A percentile compares a stretch with the other conserved stretches of the same genome.
phyloP scores from a whole-genome alignment of 805 yeast genomes.

The Spathaspora passalidarum region DNA sequence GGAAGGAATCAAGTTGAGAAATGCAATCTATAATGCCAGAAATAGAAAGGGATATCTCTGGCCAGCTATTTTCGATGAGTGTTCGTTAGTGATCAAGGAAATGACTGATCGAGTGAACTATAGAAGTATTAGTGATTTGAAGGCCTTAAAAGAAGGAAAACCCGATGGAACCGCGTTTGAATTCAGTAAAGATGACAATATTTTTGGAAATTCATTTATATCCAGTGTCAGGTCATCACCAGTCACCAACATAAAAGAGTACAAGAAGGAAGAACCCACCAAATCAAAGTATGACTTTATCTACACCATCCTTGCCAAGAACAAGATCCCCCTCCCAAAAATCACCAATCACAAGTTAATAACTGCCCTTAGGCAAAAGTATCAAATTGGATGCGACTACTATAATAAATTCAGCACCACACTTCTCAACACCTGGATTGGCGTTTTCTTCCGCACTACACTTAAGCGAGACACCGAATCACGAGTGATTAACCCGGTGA shows the following conservation, averaged over 20 bases:
- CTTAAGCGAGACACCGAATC: constrained; percentile 55
- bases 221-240: background rate
- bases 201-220: constrained; percentile 36
- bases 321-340: background rate
- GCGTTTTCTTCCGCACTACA: constrained; percentile 34
- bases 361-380: background rate
- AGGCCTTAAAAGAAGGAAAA: constrained; percentile 24
- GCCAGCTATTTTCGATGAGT: constrained; percentile 60
- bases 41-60: constrained; percentile 48
- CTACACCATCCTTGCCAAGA: background rate
- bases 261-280: background rate
- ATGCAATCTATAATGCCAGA: constrained; percentile 50
- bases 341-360: background rate
- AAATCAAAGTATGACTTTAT: background rate
- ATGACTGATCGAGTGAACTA: constrained; percentile 43
- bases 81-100: constrained; percentile 51
- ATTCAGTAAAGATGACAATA: constrained; percentile 14
- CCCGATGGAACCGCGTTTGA: background rate
- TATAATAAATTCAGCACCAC: background rate
- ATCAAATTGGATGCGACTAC: constrained; percentile 2
- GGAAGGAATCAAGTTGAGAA: constrained; percentile 44
- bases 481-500: constrained; percentile 56
- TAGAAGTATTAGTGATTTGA: constrained; percentile 28
- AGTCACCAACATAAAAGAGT: background rate
- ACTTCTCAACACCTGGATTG: constrained; percentile 31